A percentile compares a stretch with the other conserved stretches of the same genome.
phyloP scores from a whole-genome alignment of 2,329 filamentous ascomycete genomes.

The Pseudocercospora eumusae region DNA sequence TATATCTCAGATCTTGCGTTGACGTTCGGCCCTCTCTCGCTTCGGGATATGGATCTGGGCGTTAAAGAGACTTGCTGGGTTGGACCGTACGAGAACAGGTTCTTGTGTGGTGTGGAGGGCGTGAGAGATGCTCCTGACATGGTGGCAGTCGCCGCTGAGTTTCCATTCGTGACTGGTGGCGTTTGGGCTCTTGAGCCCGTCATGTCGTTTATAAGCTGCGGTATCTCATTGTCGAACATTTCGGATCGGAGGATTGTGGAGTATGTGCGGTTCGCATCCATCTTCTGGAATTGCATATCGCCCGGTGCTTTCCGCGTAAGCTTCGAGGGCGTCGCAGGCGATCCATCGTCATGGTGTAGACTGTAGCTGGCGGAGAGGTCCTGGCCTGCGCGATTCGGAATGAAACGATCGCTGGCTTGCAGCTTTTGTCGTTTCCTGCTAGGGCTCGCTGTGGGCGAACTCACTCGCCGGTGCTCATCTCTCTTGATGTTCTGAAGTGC shows the following conservation, averaged over 20 bases:
- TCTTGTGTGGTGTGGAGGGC: constrained; percentile 95
- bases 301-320: constrained; percentile 86
- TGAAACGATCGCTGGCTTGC: constrained; percentile 71
- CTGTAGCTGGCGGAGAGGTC: constrained; percentile 93
- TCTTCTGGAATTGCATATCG: constrained; percentile 91
- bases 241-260: constrained; percentile 85
- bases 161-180: constrained; percentile 63
- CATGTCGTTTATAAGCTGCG: constrained; percentile 70
- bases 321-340: constrained; percentile 85
- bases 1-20: constrained; percentile 92
- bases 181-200: constrained; percentile 62
- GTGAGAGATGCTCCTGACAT: constrained; percentile 72
- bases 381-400: constrained; percentile 88
- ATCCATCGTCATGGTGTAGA: constrained; percentile 86
- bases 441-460: constrained; percentile 65
- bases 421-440: constrained; percentile 68
- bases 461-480: constrained; percentile 56
- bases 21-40: constrained; percentile 81
- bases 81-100: constrained; percentile 80
- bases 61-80: constrained; percentile 84
- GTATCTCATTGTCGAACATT: constrained; percentile 86
- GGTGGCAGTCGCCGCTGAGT: constrained; percentile 63
- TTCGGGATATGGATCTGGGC: constrained; percentile 63
- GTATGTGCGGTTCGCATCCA: constrained; percentile 92
- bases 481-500: constrained; percentile 64